A percentile compares a stretch with the other conserved stretches of the same genome.
phyloP scores from a whole-genome alignment of 257 asterid genomes.

The Solanum commersonii region DNA sequence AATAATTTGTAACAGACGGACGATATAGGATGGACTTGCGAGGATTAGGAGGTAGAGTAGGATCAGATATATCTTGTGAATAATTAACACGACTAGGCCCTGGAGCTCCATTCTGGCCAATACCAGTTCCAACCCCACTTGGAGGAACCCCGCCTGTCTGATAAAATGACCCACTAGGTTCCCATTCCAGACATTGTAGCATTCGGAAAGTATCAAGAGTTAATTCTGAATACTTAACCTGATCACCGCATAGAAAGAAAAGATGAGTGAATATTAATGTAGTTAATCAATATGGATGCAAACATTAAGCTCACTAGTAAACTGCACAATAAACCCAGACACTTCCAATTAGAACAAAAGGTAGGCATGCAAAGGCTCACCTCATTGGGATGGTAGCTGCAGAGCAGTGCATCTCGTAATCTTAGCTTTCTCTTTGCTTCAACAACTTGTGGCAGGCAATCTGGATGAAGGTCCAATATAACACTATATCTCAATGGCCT shows the following conservation, averaged over 20 bases:
- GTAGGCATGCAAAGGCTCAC: constrained; percentile 17
- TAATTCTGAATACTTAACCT: constrained; percentile 94
- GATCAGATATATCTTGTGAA: constrained; percentile 81
- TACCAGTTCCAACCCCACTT: constrained; percentile 44
- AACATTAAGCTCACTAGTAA: not conserved
- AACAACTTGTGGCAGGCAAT: constrained; percentile 44
- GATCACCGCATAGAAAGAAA: constrained; percentile 8
- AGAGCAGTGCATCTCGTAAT: constrained; percentile 74
- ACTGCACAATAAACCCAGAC: not conserved
- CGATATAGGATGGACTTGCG: constrained; percentile 85
- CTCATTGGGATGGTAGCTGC: constrained; percentile 94
- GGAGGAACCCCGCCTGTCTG: constrained; percentile 43
- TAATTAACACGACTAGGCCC: constrained; percentile 59
- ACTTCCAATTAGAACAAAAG: not conserved
- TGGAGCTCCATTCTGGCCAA: constrained; percentile 70
- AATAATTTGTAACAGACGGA: constrained; percentile 74
- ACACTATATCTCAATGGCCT: constrained; percentile 93
- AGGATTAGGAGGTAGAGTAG: constrained; percentile 84
- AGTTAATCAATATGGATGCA: not conserved
- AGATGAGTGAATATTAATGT: not conserved
- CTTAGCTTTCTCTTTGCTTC: constrained; percentile 64
- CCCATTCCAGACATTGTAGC: constrained; percentile 96
- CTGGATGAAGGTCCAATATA: constrained; percentile 80
- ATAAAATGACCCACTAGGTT: constrained; percentile 92
- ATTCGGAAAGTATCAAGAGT: constrained; percentile 79